Conservation (phyloP, 2,329 filamentous ascomycete genomes). For the Podosphaera xanthii region DNA sequence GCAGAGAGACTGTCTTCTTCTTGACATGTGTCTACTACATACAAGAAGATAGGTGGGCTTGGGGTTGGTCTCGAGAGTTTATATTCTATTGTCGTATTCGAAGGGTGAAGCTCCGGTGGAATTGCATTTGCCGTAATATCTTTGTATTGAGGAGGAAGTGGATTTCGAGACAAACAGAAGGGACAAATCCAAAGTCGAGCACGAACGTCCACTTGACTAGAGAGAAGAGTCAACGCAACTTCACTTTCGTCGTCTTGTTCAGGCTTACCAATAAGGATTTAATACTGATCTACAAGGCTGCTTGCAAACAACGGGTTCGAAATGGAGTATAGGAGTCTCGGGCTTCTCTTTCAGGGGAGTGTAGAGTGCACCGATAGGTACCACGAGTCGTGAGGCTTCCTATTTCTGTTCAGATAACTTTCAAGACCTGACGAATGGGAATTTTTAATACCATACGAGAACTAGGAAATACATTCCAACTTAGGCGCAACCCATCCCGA, state of each 20-base stretch:
- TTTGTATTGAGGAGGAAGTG: constrained; percentile 68
- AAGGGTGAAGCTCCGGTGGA: constrained; percentile 59
- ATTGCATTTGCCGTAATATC: constrained; percentile 69
- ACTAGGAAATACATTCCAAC: constrained; percentile 97
- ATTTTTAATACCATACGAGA: constrained; percentile 60
- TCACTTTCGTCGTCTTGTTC: background rate
- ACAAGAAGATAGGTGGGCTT: constrained; percentile 68
- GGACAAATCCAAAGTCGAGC: constrained; percentile 75
- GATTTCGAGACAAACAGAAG: constrained; percentile 67
- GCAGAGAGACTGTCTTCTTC: constrained; percentile 68
- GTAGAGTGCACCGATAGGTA: constrained; percentile 88
- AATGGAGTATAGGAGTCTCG: constrained; percentile 71
- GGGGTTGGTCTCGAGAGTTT: constrained; percentile 59
- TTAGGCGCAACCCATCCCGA: constrained; percentile 80
- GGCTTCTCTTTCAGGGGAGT: constrained; percentile 90
- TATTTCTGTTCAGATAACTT: constrained; percentile 20
- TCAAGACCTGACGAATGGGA: constrained; percentile 6
- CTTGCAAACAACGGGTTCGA: constrained; percentile 94
- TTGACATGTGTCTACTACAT: constrained; percentile 73
- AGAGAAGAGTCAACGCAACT: constrained; percentile 9
- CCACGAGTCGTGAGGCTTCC: constrained; percentile 86
- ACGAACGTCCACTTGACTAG: constrained; percentile 60
- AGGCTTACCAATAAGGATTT: constrained; percentile 77
- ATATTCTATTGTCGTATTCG: constrained; percentile 80
- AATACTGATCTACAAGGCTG: constrained; percentile 84